Base-by-base conservation (phyloP, 1,139 yeast genomes). In the Hyphopichia pseudoburtonii region DNA sequence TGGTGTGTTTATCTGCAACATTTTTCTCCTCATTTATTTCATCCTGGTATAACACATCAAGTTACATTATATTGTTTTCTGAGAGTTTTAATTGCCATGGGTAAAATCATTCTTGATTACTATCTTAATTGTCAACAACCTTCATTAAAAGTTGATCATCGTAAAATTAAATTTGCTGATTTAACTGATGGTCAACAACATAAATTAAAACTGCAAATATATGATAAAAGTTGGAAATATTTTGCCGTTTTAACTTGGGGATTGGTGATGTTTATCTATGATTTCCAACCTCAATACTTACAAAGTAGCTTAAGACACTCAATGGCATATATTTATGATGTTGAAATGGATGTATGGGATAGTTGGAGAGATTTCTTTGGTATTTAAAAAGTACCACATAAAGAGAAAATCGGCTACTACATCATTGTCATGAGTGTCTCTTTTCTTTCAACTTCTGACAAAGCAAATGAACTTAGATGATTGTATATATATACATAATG, bases 181-280 rank as follows among this genome's bases (percentile, higher is more conserved):
- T 62, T 60, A 42, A 55, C 53, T 17, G 50, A 49, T 34, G 55
- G 48, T 34, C 71, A 62, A 50, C 65, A 59, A 48, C 60, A 46
- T 52, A 70, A 60, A 46, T 59, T 62, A 42, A 64, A 62, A 47
- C 48, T 47, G 28, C 50, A 48, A 32, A 54, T 74, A 19, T 69
- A 73, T 47, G 64, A 65, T 44, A 57, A 55, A 37, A 65, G 82
- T 4, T 85, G 90, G 90, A 70, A 78, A 33, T 58, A 75, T 37
- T 78, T 82, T 54, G 84, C 90, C 1, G 78, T 84, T n/a, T 44
- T 80, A 6, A 70, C 82, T 8, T 86, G 95, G 95, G 94, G 82
- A 0, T 57, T 77, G 35, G 87, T 85, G 34, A 84, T 86, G 92
- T 70, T 76, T 50, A 68, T 86, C 38, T 85, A 82, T 59, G 76